Base-by-base conservation (phyloP, 306 rosid species). In the Gastrolobium villosum region DNA sequence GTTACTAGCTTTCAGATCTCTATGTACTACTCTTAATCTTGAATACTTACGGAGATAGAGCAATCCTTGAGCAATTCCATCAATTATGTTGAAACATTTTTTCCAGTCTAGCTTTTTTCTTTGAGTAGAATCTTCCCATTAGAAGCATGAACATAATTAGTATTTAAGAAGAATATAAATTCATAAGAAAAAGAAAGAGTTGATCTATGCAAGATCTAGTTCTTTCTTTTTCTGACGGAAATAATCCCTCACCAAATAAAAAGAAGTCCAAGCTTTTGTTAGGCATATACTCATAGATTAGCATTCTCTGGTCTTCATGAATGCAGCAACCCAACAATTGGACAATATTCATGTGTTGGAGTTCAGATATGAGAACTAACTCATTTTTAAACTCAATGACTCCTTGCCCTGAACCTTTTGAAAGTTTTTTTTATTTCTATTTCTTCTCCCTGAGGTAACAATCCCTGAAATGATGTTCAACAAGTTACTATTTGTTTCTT, bases 381-480 rank as follows among this genome's bases (percentile, higher is more conserved):
- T 78, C 79, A 77, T 77, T 77, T 55, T 77, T 82, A 48, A 82
- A 77, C 72, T 77, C 83, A 13, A 40, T 3, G 1, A 2, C 32
- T 44, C 80, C 80, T 60, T 73, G 76, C 3, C 48, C 49, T 32
- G 83, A 83, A 46, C 76, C 53, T 49, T 31, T 78, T 34, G 79
- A 84, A 3, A 84, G 87, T 32, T 52, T 63, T 74, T 74, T 84
- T 79, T 36, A 84, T 70, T 1, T 82, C 87, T 11, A 84, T 20
- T 36, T 80, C 71, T 75, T 15, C 43, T 4, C 82, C 79, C 63
- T 56, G 14, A 11, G 5, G 30, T 57, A 10, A 32, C 48, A 74
- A 5, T 60, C 84, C 84, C 82, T 77, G 36, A 45, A 70, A 10
- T 2, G 37, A 43, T 14, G 7, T 34, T 10, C 60, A 34, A 10